phyloP scores from a whole-genome alignment of 1,139 yeast species.

The Arxiozyma heterogenica region DNA sequence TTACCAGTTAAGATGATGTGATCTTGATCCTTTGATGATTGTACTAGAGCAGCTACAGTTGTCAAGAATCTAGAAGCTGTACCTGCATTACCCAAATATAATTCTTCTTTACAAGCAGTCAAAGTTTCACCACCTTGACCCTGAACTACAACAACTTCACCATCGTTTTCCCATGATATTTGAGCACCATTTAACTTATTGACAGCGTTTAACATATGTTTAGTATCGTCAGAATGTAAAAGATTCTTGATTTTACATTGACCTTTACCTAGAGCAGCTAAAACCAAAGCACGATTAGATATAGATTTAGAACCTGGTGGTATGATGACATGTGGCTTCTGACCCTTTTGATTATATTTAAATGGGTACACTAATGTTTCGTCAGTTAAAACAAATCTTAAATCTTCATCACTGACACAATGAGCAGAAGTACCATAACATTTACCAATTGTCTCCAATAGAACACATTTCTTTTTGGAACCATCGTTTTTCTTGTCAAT shows the following conservation, averaged over 20 bases:
- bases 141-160: constrained; percentile 72
- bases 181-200: constrained; percentile 71
- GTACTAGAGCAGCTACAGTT: constrained; percentile 77
- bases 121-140: constrained; percentile 78
- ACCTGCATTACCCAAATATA: constrained; percentile 95
- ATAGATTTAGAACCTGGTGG: constrained; percentile 99
- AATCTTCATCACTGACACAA: constrained; percentile 66
- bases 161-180: constrained; percentile 72
- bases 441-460: constrained; percentile 75
- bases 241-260: constrained; percentile 73
- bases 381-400: constrained; percentile 77
- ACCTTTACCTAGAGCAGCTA: constrained; percentile 89
- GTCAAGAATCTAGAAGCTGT: constrained; percentile 94
- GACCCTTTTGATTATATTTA: constrained; percentile 34
- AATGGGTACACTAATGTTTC: constrained; percentile 62
- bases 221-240: constrained; percentile 92
- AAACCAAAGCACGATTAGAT: constrained; percentile 84
- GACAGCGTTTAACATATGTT: constrained; percentile 88
- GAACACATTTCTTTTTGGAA: constrained; percentile 73
- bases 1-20: constrained; percentile 78
- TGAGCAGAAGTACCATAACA: constrained; percentile 88
- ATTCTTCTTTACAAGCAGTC: constrained; percentile 48
- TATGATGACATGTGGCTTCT: constrained; percentile 37
- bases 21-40: constrained; percentile 35
- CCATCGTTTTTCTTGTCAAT: constrained; percentile 97